Conservation (phyloP, 768 basidiomycete species). For the Boletus fagicola region DNA sequence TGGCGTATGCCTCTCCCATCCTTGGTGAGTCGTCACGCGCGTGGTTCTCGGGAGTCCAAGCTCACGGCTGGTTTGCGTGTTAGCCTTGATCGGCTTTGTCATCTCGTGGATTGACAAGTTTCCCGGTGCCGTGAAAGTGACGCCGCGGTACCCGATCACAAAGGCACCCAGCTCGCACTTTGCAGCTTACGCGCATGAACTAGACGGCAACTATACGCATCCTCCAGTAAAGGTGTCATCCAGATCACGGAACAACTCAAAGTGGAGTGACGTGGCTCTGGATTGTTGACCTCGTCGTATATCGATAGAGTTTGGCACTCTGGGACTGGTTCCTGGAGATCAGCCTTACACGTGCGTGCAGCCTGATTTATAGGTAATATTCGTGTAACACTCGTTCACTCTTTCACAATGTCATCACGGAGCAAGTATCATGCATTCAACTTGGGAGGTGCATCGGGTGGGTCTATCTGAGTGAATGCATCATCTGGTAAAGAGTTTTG, state of each 20-base stretch:
- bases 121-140: slow-evolving; percentile 27
- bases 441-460: background rate
- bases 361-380: background rate
- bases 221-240: slow-evolving; percentile 7
- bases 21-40: slow-evolving; percentile 23
- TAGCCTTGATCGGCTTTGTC: slow-evolving; percentile 23
- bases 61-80: background rate
- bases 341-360: background rate
- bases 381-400: slow-evolving; percentile 10
- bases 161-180: slow-evolving; percentile 33
- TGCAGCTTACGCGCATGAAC: slow-evolving; percentile 20
- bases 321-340: slow-evolving; percentile 19
- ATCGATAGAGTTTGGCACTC: background rate
- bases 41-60: background rate
- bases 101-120: slow-evolving; percentile 31
- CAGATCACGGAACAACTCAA: slow-evolving; percentile 13
- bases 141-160: slow-evolving; percentile 25
- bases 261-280: slow-evolving; percentile 27
- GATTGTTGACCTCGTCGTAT: slow-evolving; percentile 3
- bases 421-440: slow-evolving; percentile 17
- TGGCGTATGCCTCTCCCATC: slow-evolving; percentile 31
- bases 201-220: slow-evolving; percentile 22
- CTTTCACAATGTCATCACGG: background rate
- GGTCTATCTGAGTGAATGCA: slow-evolving; percentile 26
- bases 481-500: slow-evolving; percentile 43